A percentile compares a stretch with the other conserved stretches of the same genome.
Evolutionary conservation across 306 rosid species (phyloP).

Genomic region (Hylodesmum podocarpum): DNA sequence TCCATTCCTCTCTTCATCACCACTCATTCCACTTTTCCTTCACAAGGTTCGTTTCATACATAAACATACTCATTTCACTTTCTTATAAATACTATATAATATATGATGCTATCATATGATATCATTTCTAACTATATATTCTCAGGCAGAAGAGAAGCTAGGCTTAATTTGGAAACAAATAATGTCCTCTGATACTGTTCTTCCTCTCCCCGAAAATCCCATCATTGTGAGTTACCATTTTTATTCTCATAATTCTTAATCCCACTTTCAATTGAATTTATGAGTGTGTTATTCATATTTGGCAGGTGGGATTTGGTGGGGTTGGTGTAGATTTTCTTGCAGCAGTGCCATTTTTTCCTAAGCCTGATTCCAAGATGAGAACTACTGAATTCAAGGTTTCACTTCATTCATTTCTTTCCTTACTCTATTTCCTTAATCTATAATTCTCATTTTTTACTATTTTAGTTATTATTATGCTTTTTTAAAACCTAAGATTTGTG

Average conservation of each 20-base stretch:
- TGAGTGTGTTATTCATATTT: neutral
- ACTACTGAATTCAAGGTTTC: slow-evolving; percentile 64
- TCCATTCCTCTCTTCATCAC: neutral
- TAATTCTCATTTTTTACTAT: neutral
- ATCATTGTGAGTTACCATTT: slow-evolving; percentile 43
- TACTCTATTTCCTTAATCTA: neutral
- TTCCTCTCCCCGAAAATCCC: slow-evolving; percentile 47
- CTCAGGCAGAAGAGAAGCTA: neutral
- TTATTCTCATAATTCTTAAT: neutral
- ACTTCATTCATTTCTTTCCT: neutral
- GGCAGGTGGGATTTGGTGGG: slow-evolving; percentile 77
- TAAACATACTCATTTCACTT: neutral
- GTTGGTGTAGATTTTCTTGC: slow-evolving; percentile 64
- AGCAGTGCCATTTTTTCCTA: slow-evolving; percentile 62
- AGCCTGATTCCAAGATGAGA: slow-evolving; percentile 79
- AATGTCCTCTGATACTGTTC: slow-evolving; percentile 51
- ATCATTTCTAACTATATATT: slow-evolving; percentile 7
- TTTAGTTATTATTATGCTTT: neutral
- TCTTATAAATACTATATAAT: neutral
- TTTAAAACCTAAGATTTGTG: neutral
- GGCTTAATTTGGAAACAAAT: neutral
- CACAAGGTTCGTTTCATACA: neutral
- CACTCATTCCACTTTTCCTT: neutral
- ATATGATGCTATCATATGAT: neutral
- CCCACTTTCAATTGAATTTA: neutral